These are phyloP conservation scores for Myriosclerotinia duriaeana DNA, from an alignment of 2,329 filamentous ascomycete genomes.

Conservation along the genomic window DNA sequence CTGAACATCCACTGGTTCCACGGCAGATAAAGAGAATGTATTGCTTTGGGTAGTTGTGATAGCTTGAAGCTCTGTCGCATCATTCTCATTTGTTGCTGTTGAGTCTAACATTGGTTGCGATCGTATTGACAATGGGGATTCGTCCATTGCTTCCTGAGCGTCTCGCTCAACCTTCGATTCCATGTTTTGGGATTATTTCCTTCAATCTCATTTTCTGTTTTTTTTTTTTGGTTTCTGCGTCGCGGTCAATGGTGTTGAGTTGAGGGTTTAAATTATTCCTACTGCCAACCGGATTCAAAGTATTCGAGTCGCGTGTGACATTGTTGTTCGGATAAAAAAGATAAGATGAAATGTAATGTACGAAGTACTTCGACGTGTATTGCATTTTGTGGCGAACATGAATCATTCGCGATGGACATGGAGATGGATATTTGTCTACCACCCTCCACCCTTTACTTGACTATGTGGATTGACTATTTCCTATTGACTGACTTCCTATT, in stretches of 20 bases:
- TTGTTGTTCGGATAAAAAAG: not conserved
- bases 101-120: not conserved
- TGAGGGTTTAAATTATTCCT: not conserved
- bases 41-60: constrained; percentile 33
- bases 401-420: not conserved
- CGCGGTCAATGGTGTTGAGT: not conserved
- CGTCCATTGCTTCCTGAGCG: not conserved
- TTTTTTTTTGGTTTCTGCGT: not conserved
- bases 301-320: not conserved
- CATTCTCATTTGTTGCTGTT: constrained; percentile 8
- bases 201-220: not conserved
- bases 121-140: constrained; percentile 5
- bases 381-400: too few species aligned
- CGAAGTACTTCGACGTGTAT: constrained; percentile 8
- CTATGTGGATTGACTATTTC: not conserved
- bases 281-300: not conserved
- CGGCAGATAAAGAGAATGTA: constrained; percentile 46
- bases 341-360: constrained; percentile 3
- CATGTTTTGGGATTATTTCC: not conserved
- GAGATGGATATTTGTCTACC: not conserved
- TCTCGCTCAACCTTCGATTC: not conserved
- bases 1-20: constrained; percentile 55
- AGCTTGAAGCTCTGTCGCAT: constrained; percentile 15
- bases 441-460: not conserved
- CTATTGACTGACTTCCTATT: too few species aligned